Evolutionary conservation across 345 rosid genomes (phyloP).

Genomic region (Pistacia integerrima): DNA sequence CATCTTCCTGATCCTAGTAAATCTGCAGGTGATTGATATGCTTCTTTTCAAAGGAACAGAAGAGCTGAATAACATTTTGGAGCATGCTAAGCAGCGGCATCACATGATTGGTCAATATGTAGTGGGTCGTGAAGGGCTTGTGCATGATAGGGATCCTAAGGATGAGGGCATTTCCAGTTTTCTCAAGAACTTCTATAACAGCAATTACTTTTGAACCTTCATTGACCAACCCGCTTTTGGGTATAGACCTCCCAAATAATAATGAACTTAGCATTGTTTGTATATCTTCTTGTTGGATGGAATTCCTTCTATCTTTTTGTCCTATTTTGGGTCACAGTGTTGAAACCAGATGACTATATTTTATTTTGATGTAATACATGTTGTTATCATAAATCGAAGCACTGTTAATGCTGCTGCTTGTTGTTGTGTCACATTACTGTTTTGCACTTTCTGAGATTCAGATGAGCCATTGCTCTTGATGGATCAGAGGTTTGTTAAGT

Average conservation of each 20-base stretch:
- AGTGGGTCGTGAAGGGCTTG: slow-evolving; percentile 62
- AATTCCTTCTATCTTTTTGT: not conserved
- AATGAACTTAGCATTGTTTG: slow-evolving; percentile 16
- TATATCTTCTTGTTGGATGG: slow-evolving; percentile 16
- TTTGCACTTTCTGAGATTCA: too few relatives aligned
- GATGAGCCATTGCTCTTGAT: too few relatives aligned
- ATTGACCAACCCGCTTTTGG: not conserved
- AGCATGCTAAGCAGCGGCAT: slow-evolving; percentile 99
- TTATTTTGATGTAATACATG: not conserved
- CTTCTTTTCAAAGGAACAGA: slow-evolving; percentile 93
- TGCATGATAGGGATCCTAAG: slow-evolving; percentile 65
- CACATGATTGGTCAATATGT: slow-evolving; percentile 94
- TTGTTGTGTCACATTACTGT: not conserved
- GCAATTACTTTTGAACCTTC: slow-evolving; percentile 71
- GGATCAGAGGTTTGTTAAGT: too few relatives aligned
- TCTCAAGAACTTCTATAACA: slow-evolving; percentile 82
- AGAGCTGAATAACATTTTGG: slow-evolving; percentile 75
- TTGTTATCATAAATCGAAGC: slow-evolving; percentile 4
- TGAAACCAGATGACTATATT: slow-evolving; percentile 12
- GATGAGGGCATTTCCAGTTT: slow-evolving; percentile 75
- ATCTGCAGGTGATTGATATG: slow-evolving; percentile 87
- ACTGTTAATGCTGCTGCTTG: not conserved
- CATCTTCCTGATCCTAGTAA: slow-evolving; percentile 21
- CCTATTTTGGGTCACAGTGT: slow-evolving; percentile 1
- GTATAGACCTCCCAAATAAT: slow-evolving; percentile 31